Evolutionary conservation across 2,329 filamentous ascomycete species (phyloP), one percentile per base, ranked within the genome.

Genomic region (Canariomyces notabilis): DNA sequence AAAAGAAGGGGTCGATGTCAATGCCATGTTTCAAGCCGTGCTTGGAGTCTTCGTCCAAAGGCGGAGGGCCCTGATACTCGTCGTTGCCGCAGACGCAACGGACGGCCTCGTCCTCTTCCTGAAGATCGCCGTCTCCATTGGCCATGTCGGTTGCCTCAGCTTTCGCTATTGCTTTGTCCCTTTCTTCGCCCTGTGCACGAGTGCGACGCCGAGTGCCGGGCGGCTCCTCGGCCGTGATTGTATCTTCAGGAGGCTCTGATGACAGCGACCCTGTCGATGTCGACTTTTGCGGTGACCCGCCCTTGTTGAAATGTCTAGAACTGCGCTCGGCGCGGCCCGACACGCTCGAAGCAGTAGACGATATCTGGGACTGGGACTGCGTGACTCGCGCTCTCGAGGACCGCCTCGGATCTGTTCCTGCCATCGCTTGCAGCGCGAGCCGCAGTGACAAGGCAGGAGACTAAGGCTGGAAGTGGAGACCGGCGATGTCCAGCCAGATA

Each of bases 71-170:
- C 18, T 93, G 93, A 68, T 97, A 97, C 48, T 98, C 93, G 61
- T 94, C 89, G 59, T 86, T 83, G 58, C 89, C 90, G 69, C 93
- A 98, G 55, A 98, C 84, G 70, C 93, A 98, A 57, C 93, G 83
- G 62, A 95, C 95, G 46, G 93, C 82, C 71, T 97, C 93, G 62
- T 96, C 90, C 65, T 96, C 89, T 61, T 86, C 86, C 49, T 88
- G 86, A 39, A 85, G 77, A 46, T 89, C 83, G 52, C 82, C 81
- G 49, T 75, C 77, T 54, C 83, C 85, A 65, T 83, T 80, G 35
- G 63, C 65, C 73, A 79, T 80, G 37, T 74, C 72, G 53, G 68
- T 62, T 26, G 64, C 61, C 48, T 76, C 74, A 20, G 61, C 61
- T 31, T 61, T 59, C 2, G 69, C 67, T 31, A 62, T 56, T 14